Conservation (phyloP, 441 rosid species). For the Aleurites moluccanus region DNA sequence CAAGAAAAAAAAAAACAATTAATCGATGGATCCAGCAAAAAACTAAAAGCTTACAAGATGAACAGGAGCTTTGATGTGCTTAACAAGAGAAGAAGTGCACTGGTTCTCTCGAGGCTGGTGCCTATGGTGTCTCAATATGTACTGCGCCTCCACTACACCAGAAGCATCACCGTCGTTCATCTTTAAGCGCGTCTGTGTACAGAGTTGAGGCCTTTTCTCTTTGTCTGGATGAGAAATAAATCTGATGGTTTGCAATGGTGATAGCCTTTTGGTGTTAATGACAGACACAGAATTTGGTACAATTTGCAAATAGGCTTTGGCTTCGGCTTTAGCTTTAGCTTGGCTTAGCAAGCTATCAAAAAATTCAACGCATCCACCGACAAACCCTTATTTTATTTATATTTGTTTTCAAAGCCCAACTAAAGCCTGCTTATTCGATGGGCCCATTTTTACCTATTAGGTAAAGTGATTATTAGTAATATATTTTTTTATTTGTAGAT, state of each 20-base stretch:
- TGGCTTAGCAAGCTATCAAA: conserved; percentile 33
- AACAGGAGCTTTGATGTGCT: conserved; percentile 86
- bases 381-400: conserved; percentile 25
- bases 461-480: conserved; percentile 3
- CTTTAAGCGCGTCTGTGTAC: neutral
- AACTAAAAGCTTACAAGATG: conserved; percentile 47
- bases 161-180: conserved; percentile 45
- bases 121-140: conserved; percentile 60
- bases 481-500: too few relatives aligned
- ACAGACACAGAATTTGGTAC: neutral
- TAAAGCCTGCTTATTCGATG: neutral
- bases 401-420: neutral
- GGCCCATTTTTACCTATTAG: conserved; percentile 15
- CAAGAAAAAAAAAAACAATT: neutral
- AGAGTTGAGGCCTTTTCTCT: neutral
- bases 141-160: conserved; percentile 57
- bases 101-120: conserved; percentile 57
- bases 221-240: neutral
- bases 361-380: conserved; percentile 52
- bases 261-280: conserved; percentile 1
- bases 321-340: conserved; percentile 16
- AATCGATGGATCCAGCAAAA: neutral
- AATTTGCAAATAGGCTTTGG: neutral
- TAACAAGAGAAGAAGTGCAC: conserved; percentile 74
- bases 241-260: neutral